Evolutionary conservation across 2,329 filamentous ascomycete species (phyloP).

Genomic region (Epichloe gansuensis): DNA sequence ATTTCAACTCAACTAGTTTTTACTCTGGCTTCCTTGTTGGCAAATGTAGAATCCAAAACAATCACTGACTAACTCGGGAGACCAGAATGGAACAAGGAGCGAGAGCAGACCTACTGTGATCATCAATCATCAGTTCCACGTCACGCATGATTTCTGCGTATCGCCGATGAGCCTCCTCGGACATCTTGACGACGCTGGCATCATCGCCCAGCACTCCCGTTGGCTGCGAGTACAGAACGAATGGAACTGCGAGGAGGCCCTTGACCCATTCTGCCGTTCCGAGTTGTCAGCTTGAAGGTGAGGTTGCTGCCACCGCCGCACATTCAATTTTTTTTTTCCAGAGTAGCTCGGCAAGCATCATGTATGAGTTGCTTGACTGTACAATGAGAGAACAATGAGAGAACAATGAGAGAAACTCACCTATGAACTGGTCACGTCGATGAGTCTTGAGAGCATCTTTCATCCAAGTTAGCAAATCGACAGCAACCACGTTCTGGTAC

Average conservation of each 20-base stretch:
- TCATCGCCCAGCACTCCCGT: conserved; percentile 70
- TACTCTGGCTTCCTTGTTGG: no score
- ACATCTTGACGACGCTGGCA: conserved; percentile 55
- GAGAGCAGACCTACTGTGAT: conserved; percentile 54
- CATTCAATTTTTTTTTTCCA: no score
- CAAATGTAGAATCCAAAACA: no score
- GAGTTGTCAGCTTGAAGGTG: not conserved
- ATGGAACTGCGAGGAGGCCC: conserved; percentile 82
- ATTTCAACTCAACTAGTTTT: no score
- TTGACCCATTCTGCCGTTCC: conserved; percentile 79
- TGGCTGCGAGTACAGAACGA: conserved; percentile 91
- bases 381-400: no score
- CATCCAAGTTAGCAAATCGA: no score
- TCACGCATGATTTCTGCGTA: conserved; percentile 95
- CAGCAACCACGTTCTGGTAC: no score
- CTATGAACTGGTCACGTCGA: conserved; percentile 77
- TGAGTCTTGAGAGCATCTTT: conserved; percentile 64
- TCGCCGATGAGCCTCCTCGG: conserved; percentile 66
- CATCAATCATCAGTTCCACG: conserved; percentile 80
- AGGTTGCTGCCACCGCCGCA: no score
- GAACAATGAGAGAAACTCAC: conserved; percentile 26
- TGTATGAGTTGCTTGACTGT: no score
- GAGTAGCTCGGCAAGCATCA: no score
- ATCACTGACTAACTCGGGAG: no score
- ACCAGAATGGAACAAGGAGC: not conserved